Base-by-base conservation (phyloP, 2,329 filamentous ascomycete genomes). In the Fusarium metavorans region DNA sequence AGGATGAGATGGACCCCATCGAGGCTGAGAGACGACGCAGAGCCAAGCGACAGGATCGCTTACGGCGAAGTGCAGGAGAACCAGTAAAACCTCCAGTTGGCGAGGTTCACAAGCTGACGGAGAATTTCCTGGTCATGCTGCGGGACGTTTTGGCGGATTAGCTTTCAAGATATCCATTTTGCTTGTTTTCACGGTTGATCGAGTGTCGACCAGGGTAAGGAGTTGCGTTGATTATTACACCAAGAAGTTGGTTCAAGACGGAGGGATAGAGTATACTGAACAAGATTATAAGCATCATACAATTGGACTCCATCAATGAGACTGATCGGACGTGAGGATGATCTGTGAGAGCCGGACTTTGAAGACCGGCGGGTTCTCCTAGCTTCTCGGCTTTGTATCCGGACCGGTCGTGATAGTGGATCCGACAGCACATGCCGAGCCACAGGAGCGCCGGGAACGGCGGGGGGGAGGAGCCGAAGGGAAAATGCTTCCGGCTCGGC, bases 1-100 rank as follows among this genome's bases (percentile, higher is more conserved):
- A 94, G 62, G 94, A 97, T 67, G 92, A 95, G 68, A 83, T 94
- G 70, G 95, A 98, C 79, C 95, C 96, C 2, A 97, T 99, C 74
- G 92, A 92, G 72, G 94, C 94, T 7, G 97, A 98, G 86, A 88
- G 96, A 69, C 93, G 92, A 79, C 88, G 94, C 70, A 88, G 96
- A 73, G 89, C 91, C 10, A 94, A 92, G 85, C 91, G 89, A 76
- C 94, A 95, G 80, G 95, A 98, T 80, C 90, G 93, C 69, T 87
- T 99, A 63, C 89, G 94, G 73, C 88, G 95, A 63, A 92, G 90
- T 50, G 95, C 95, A 1, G 95, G 95, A 35, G 95, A 98, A 85
- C 95, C 95, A 1, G 86, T 88, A 62, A 98, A 98, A 85, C 95
- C 95, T 5, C 84, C 87, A 2, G 90, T 98, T n/a, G 86, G 83